Evolutionary conservation across 345 rosid genomes (phyloP), one percentile per base, ranked within the genome.

Genomic region (Hibiscus trionum): DNA sequence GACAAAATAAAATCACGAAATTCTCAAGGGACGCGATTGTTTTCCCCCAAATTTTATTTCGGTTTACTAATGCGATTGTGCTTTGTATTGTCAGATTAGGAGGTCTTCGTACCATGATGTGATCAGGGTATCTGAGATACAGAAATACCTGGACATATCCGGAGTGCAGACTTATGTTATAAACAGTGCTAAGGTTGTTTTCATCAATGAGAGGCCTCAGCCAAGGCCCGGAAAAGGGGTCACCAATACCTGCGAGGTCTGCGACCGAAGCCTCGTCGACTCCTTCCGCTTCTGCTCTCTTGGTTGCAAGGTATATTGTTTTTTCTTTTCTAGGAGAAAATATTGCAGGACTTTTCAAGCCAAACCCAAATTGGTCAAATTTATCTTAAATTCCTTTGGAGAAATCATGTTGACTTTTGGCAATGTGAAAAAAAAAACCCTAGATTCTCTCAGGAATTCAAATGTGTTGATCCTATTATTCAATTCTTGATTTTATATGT

Each of bases 81-180:
- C 63, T 56, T 65, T 61, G 6, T 62, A 73, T 19, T 65, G 62
- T 71, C 83, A 93, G 99, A 96, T 96, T 83, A 86, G 99, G 85
- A 91, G 99, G 76, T 96, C 99, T 4, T 96, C 98, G 0, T 96
- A 96, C 86, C 99, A 96, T 81, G 98, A 93, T 83, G 99, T 96
- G 72, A 91, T 96, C 12, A 87, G 99, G 74, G 98, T 93, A 37
- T 82, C 86, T 56, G 99, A 96, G 83, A 91, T 96, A 53, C 95
- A 91, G 82, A 96, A 90, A 77, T 82, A 88, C 63, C 73, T 96
- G 79, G 98, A 93, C 82, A 91, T 96, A 46, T 72, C 88, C 3
- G 95, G 93, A 19, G 86, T 96, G 27, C 98, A 96, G 72, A 96
- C 98, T 15, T 96, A 96, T 85, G 90, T 96, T 65, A 96, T 96